Base-by-base conservation (phyloP, 768 basidiomycete genomes). In the Tulasnella sp. region DNA sequence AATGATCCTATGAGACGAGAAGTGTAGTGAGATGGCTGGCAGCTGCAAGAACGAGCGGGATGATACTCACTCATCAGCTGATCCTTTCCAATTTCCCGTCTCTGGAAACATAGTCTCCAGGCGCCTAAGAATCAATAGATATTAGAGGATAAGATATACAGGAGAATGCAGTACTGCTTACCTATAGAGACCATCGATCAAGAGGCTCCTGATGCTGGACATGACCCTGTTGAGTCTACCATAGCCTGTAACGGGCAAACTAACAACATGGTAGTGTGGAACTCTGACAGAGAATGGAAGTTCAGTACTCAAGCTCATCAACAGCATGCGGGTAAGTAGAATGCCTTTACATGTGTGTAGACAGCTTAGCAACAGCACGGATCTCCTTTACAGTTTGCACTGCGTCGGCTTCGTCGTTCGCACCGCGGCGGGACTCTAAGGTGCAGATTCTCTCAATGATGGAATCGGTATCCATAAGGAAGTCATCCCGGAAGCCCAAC, bases 181-280 rank as follows among this genome's bases (percentile, higher is more conserved):
- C 42, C 76, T 76, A 67, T 85, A 85, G 0, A 86, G 65, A n/a
- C 75, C 77, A 65, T 85, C 83, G 41, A 85, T 76, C 21, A 85
- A 70, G 53, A 78, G 69, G 12, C 65, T 69, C 34, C 83, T 72
- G 10, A 78, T 19, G 69, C 73, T 78, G 50, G 75, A 75, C 9
- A 73, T 61, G 21, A 74, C 34, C 0, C 67, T 64, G 0, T 72
- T 67, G 11, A 75, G 51, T 38, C 29, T 49, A 11, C 66, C 66
- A 3, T 74, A 73, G 27, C 65, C 72, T 11, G 66, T 38, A n/a
- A 67, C 41, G 25, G 57, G 62, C 63, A 70, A 73, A 66, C 79
- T 77, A 53, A 74, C 69, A 38, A 83, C 76, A 54, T 79, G 72
- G 59, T 83, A 83, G 65, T 81, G 77, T 1, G 82, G 81, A 2